Evolutionary conservation across 345 rosid species (phyloP), one percentile per base, ranked within the genome.

Genomic region (Adansonia digitata): DNA sequence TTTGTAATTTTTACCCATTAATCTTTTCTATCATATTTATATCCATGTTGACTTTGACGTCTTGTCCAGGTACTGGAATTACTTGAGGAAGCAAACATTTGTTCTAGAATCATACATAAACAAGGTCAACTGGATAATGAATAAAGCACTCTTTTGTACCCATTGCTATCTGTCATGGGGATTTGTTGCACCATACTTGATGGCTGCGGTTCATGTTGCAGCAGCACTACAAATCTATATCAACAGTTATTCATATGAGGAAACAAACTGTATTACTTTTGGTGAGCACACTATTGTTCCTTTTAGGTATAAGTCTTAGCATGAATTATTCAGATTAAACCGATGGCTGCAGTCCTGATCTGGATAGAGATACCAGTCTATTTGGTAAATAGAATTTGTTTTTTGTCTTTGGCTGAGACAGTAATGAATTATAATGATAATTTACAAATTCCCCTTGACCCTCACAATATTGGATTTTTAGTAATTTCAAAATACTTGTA

Each of bases 141-240:
- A 95, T 84, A 87, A 86, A 45, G 98, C 97, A 73, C 81, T 95
- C 69, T 95, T 91, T 89, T 80, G 86, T 10, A 45, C 84, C 64
- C 99, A 95, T 83, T 89, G 91, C 82, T 95, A 95, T 88, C 85
- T 95, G 17, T 95, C 99, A 35, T 95, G 99, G 97, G 99, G 97
- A 72, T 91, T 95, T 78, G 93, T 91, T 22, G 86, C 88, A 48
- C 98, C 99, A 73, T 95, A 89, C 73, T 6, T 86, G 10, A 95
- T 95, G 99, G 90, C 97, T 60, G 35, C 86, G 77, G 69, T 87
- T 79, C 99, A 95, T 85, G 78, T 93, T 75, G 83, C 94, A 53
- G 88, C 97, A 60, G 96, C 93, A 43, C 75, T 93, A 67, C 84
- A 92, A 78, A 88, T 83, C 34, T 91, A 84, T 79, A 69, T 88